Percentiles rank a stretch among this genome's conserved stretches.
Conservation (phyloP, 371 early-diverging fungal genomes). For the Actinomortierella wolfii region DNA sequence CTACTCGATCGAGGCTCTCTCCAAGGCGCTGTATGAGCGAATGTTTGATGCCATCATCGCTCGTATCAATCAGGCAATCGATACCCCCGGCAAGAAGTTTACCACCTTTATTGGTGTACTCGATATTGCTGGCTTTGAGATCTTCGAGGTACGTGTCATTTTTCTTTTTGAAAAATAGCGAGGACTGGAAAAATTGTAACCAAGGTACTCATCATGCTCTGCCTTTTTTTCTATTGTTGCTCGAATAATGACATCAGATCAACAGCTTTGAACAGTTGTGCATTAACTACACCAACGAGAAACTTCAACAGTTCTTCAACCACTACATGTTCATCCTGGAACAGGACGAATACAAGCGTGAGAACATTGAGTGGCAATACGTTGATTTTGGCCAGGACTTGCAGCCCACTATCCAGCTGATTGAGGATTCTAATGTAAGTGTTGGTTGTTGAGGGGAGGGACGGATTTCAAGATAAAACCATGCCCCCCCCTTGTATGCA, state of each 20-base stretch:
- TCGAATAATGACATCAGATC: conserved; percentile 46
- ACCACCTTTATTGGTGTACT: conserved; percentile 97
- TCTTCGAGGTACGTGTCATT: conserved; percentile 80
- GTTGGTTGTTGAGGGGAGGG: no score
- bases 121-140: conserved; percentile 99
- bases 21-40: conserved; percentile 96
- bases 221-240: not conserved
- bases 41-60: conserved; percentile 94
- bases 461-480: no score
- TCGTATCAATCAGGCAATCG: conserved; percentile 89
- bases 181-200: no score
- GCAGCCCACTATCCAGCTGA: conserved; percentile 98
- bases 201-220: not conserved
- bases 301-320: conserved; percentile 99
- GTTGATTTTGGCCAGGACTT: conserved; percentile 99
- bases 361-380: conserved; percentile 98
- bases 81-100: conserved; percentile 65
- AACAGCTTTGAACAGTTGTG: conserved; percentile 99
- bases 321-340: conserved; percentile 99
- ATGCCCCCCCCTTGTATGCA: no score
- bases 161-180: not conserved
- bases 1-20: conserved; percentile 93
- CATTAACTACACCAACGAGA: conserved; percentile 99
- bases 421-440: conserved; percentile 91
- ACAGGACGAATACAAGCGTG: conserved; percentile 97